phyloP scores from a whole-genome alignment of 495 filamentous ascomycete species.

The Aspergillus avenaceus region DNA sequence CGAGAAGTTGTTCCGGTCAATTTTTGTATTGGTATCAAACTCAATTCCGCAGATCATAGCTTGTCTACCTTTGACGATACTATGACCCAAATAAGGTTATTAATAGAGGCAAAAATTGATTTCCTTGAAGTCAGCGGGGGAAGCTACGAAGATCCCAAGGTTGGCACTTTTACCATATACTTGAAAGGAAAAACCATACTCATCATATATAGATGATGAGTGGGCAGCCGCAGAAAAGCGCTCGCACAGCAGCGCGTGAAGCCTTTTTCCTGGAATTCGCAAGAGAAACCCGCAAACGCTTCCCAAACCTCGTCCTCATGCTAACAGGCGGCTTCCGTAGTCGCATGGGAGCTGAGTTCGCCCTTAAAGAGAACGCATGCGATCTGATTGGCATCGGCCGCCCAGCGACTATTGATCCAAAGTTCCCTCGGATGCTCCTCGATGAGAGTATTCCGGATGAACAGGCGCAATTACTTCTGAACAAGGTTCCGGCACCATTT shows the following conservation, averaged over 20 bases:
- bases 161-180: conserved; percentile 8
- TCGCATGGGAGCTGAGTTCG: conserved; percentile 49
- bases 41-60: conserved; percentile 58
- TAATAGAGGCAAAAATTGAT: conserved; percentile 52
- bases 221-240: conserved; percentile 1
- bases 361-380: conserved; percentile 48
- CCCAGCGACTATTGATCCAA: conserved; percentile 47
- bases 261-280: conserved; percentile 62
- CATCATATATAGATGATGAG: conserved; percentile 26
- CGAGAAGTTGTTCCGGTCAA: conserved; percentile 39
- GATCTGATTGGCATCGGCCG: conserved; percentile 56
- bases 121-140: conserved; percentile 62
- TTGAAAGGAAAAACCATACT: background rate
- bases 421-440: conserved; percentile 46
- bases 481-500: conserved; percentile 30
- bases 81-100: conserved; percentile 49
- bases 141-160: conserved; percentile 49
- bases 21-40: conserved; percentile 58
- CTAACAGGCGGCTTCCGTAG: conserved; percentile 55
- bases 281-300: conserved; percentile 34
- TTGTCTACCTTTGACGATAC: conserved; percentile 41
- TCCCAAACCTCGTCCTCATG: conserved; percentile 45
- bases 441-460: conserved; percentile 48
- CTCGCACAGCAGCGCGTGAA: conserved; percentile 48
- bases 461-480: conserved; percentile 40